These are phyloP conservation scores for Phtheirospermum japonicum DNA, from an alignment of 257 asterid genomes.

Conservation along the genomic window DNA sequence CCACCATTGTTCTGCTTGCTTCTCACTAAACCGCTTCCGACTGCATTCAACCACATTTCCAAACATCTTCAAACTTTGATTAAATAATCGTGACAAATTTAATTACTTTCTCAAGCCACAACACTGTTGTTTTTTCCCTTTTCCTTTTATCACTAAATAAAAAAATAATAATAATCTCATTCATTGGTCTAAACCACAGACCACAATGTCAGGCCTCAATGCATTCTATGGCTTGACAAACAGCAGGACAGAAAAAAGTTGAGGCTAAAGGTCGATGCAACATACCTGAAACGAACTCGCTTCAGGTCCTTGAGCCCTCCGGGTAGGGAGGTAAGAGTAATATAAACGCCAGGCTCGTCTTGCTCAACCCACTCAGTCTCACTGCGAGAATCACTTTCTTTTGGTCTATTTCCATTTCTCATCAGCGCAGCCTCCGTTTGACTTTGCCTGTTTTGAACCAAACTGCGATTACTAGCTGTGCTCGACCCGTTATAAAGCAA, in stretches of 20 bases:
- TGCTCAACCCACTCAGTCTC: conserved; percentile 98
- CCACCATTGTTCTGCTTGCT: conserved; percentile 92
- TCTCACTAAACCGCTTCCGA: conserved; percentile 84
- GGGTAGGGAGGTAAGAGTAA: conserved; percentile 87
- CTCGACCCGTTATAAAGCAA: conserved; percentile 55
- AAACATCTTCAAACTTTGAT: conserved; percentile 21
- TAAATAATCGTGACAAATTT: not conserved
- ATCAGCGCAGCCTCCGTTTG: conserved; percentile 42
- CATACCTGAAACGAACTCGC: conserved; percentile 98
- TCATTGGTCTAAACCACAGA: conserved; percentile 15
- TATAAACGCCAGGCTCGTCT: conserved; percentile 96
- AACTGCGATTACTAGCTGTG: conserved; percentile 52
- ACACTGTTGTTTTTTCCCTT: not conserved
- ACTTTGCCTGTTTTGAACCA: conserved; percentile 50
- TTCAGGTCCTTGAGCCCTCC: conserved; percentile 91
- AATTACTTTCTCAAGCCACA: conserved; percentile 16
- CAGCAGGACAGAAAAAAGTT: not conserved
- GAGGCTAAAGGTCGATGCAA: conserved; percentile 18
- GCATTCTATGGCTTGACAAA: conserved; percentile 7
- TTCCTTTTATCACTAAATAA: not conserved
- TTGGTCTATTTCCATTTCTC: conserved; percentile 64
- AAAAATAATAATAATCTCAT: not conserved
- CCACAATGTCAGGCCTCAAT: conserved; percentile 7
- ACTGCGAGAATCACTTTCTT: conserved; percentile 65
- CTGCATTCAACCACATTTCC: conserved; percentile 57